A percentile compares a stretch with the other conserved stretches of the same genome.
These are phyloP conservation scores for Leccinum incarnatum DNA, from an alignment of 768 basidiomycete genomes.

Conservation along the genomic window DNA sequence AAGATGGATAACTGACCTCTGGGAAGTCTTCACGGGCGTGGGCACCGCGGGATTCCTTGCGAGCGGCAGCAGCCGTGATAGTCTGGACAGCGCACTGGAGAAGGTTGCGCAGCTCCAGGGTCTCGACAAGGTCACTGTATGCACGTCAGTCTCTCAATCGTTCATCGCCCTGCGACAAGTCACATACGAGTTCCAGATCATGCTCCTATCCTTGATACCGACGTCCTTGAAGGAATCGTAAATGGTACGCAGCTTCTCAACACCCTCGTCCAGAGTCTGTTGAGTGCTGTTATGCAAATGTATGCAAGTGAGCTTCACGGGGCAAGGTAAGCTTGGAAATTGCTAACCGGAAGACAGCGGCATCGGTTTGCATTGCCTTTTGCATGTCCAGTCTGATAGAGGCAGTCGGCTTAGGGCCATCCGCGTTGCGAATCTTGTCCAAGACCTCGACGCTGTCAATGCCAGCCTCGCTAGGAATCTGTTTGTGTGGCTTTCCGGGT, in stretches of 20 bases:
- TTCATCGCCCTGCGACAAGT: constrained; percentile 1
- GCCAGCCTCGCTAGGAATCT: constrained; percentile 83
- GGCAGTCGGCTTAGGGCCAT: constrained; percentile 83
- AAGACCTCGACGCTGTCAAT: constrained; percentile 80
- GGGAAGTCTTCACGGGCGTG: constrained; percentile 98
- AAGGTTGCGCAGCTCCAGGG: constrained; percentile 93
- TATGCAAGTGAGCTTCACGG: constrained; percentile 2
- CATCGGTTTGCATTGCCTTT: constrained; percentile 98
- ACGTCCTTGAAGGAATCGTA: constrained; percentile 89
- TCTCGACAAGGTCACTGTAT: constrained; percentile 89
- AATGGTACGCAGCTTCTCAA: constrained; percentile 78
- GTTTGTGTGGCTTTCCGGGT: constrained; percentile 89
- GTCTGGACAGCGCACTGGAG: constrained; percentile 96
- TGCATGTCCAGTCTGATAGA: constrained; percentile 95
- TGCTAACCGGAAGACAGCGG: constrained; percentile 88
- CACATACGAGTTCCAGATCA: constrained; percentile 99
- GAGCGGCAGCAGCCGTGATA: constrained; percentile 86
- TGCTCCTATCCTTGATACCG: constrained; percentile 95
- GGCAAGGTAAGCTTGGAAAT: not conserved
- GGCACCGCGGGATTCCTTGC: constrained; percentile 97
- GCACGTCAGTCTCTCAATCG: constrained; percentile 6
- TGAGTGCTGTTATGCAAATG: constrained; percentile 62
- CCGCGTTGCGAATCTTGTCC: constrained; percentile 81
- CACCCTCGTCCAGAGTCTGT: constrained; percentile 86
- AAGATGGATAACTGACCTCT: constrained; percentile 53